Base-by-base conservation (phyloP, 371 early-diverging fungal genomes). In the Chytridium lagenaria region DNA sequence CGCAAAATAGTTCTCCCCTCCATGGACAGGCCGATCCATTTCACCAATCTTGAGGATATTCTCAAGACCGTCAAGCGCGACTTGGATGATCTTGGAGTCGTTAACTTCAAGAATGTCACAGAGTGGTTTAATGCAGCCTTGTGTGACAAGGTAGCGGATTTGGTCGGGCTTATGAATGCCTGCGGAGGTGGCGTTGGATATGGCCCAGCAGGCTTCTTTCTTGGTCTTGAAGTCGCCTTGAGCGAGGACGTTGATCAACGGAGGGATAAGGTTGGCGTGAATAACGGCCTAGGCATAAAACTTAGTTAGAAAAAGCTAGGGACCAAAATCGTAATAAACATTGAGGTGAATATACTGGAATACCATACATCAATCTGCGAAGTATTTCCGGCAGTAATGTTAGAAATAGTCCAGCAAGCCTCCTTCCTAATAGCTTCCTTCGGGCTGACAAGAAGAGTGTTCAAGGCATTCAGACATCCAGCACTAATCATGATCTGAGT, bases 171-270 rank as follows among this genome's bases (percentile, higher is more conserved):
- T 89, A 74, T 88, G 88, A n/a, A 95, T 79, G 23, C 95, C 96
- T 34, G 95, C 95, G 3, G 97, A 93, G 0, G 98, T 97, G 26
- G 99, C 99, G 80, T 99, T 99, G 23, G 97, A 95, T 63, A 99
- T 91, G 52, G 99, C 99, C 99, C 99, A 99, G 87, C 98, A 98
- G 2, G 99, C 99, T 84, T 99, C 99, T 87, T 95, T 98, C 83
- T 96, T 95, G 68, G 97, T 96, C 86, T 95, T 99, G 82, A 96
- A 93, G 77, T 99, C 99, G 63, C 94, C 95, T 67, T 88, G 86
- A 26, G 88, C 85, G 61, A 99, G 88, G 40, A 96, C 91, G 75
- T 95, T 88, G 66, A 99, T 89, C 49, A 99, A 88, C 15, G 95
- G 91, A 19, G 96, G 96, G 71, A 99, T 91, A 64, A 99, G 86